Conservation (phyloP, 371 early-diverging fungal genomes). For the Mucor lusitanicus region DNA sequence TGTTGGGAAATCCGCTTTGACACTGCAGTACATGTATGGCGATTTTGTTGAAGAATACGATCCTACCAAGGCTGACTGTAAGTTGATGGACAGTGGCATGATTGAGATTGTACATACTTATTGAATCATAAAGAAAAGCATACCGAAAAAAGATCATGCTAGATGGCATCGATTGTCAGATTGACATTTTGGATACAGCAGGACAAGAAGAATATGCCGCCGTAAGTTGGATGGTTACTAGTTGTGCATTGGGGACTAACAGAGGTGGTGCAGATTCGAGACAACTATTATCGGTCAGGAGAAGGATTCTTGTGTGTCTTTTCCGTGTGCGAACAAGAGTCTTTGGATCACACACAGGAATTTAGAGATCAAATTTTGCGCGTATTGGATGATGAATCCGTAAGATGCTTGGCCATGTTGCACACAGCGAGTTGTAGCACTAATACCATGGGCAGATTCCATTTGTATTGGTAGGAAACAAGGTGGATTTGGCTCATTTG, state of each 20-base stretch:
- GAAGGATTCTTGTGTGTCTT: slow-evolving; percentile 93
- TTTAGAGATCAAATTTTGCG: slow-evolving; percentile 89
- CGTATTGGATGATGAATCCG: slow-evolving; percentile 78
- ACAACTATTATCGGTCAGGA: slow-evolving; percentile 90
- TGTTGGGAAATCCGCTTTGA: slow-evolving; percentile 93
- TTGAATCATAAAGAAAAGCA: slow-evolving; percentile 27
- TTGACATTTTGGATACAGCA: slow-evolving; percentile 94
- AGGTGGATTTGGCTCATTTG: slow-evolving; percentile 72
- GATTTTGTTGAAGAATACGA: slow-evolving; percentile 96
- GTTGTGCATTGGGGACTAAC: background rate
- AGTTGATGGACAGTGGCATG: slow-evolving; percentile 3
- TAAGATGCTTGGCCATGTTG: background rate
- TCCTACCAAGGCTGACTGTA: slow-evolving; percentile 93
- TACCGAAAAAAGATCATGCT: slow-evolving; percentile 73
- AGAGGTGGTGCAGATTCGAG: slow-evolving; percentile 65
- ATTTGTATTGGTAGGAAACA: slow-evolving; percentile 84
- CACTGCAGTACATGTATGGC: slow-evolving; percentile 90
- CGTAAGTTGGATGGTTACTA: slow-evolving; percentile 31
- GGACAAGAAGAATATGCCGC: slow-evolving; percentile 91
- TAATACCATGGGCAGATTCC: slow-evolving; percentile 52
- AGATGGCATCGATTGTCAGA: slow-evolving; percentile 76
- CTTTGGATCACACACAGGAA: slow-evolving; percentile 81
- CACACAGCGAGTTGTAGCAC: background rate
- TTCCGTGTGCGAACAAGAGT: slow-evolving; percentile 82
- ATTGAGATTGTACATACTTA: background rate